Base-by-base conservation (phyloP, 1,284 basidiomycete genomes). In the Trametes sp. region DNA sequence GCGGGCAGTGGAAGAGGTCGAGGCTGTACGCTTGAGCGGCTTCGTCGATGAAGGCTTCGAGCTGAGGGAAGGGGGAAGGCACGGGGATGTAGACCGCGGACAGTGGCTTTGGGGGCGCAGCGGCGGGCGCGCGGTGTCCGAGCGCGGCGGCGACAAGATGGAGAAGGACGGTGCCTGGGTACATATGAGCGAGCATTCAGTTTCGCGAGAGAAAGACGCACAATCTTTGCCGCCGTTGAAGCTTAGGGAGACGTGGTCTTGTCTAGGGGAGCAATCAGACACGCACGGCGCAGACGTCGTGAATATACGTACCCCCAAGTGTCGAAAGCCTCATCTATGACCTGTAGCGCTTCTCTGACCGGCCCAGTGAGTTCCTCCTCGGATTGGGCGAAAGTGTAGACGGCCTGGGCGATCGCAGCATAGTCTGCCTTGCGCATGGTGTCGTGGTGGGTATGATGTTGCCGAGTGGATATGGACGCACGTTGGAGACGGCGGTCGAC, bases 201-300 rank as follows among this genome's bases (percentile, higher is more conserved):
- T 28, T 29, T 1, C 26, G 48, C 23, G 56, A 23, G 46, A 21
- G n/a, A 31, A 61, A n/a, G 0, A 81, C 93, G 71, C 70, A 96
- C 96, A 98, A 74, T 99, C 97, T 76, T 99, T 99, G 48, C 97
- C 97, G 14, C 97, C 97, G 70, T 99, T 99, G 81, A 98, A 99
- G 76, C 95, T 98, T 56, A 99, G 82, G 6, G 93, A 91, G 16
- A 95, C 78, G 56, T 82, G 81, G 44, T 89, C 84, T 72, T 85
- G 83, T 38, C 93, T 88, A 54, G 26, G 48, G 38, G 41, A 33
- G 54, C 54, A 21, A 21, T 36, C 8, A 26, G 57, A 52, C 19
- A 19, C 53, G 29, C 16, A 52, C 31, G n/a, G n/a, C 28, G 28
- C 21, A 69, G 72, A 62, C 51, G 44, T 5, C 5, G 57, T 53